Evolutionary conservation across 768 basidiomycete genomes (phyloP), one percentile per base, ranked within the genome.

Genomic region (Clavaria fumosa): DNA sequence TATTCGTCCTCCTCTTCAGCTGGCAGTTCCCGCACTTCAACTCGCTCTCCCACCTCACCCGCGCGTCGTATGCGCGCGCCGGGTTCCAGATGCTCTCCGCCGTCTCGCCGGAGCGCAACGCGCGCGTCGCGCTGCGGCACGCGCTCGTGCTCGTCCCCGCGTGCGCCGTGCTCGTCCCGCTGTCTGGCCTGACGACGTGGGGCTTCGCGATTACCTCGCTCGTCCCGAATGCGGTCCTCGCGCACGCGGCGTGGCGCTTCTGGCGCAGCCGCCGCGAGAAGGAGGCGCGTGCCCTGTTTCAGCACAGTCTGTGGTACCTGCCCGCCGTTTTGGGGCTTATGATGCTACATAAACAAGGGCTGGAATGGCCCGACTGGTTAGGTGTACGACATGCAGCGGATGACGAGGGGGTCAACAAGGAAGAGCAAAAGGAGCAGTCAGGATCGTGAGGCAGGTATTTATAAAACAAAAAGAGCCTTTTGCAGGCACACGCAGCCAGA

Each of bases 1-100:
- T 99, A 2, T 86, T 84, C 60, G 67, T 78, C 58, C 57, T 97
- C 33, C 69, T 95, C 6, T 99, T 78, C 62, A 82, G 81, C 43
- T 99, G 93, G 93, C 95, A 99, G 53, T 97, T 97, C 60, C 91
- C 93, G 23, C 93, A 99, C 56, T 97, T 99, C 63, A 96, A 91
- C 56, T 57, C 88, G 1, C 66, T 99, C n/a, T 78, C 90, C 5
- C 73, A 95, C 56, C 63, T 91, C 35, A 70, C 91, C 6, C 75
- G 91, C 24, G 74, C 70, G 7, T 80, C 80, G 14, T 99, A 99
- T 56, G 86, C 95, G 3, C 76, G 86, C 52, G 86, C 81, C 14
- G 91, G 91, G 12, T 99, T 91, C 54, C 70, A 69, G 36, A 99
- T 99, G 95, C 70, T 97, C 7, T 75, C 78, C 22, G 80, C 89